Evolutionary conservation across 345 rosid genomes (phyloP).

Genomic region (Barbarea vulgaris): DNA sequence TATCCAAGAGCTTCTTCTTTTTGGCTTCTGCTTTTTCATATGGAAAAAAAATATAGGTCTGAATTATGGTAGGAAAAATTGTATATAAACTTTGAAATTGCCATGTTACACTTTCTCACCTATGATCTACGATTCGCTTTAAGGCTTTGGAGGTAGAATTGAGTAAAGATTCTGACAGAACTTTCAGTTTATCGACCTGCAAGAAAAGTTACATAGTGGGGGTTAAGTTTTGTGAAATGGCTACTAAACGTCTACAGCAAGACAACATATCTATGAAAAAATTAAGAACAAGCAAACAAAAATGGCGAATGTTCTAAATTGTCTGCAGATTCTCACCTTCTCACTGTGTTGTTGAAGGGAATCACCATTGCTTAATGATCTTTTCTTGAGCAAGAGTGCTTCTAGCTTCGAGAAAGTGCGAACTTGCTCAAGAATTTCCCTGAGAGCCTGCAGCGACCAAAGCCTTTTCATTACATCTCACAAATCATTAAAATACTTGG

Average conservation of each 20-base stretch:
- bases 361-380: conserved; percentile 63
- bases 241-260: not conserved
- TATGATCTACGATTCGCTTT: conserved; percentile 74
- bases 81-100: not conserved
- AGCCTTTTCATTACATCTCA: conserved; percentile 23
- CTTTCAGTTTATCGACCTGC: conserved; percentile 83
- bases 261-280: not conserved
- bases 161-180: conserved; percentile 78
- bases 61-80: conserved; percentile 1
- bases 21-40: conserved; percentile 55
- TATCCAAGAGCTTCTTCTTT: conserved; percentile 87
- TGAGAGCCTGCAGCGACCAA: conserved; percentile 55
- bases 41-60: not conserved
- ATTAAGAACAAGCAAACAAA: conserved; percentile 1
- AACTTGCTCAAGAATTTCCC: conserved; percentile 62
- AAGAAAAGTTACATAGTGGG: conserved; percentile 10
- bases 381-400: conserved; percentile 69
- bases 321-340: conserved; percentile 54
- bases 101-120: conserved; percentile 48
- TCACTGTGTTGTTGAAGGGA: conserved; percentile 60
- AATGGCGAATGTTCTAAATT: not conserved
- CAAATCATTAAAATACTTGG: conserved; percentile 15
- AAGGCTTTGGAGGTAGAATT: conserved; percentile 77
- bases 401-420: conserved; percentile 66
- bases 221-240: not conserved